phyloP scores from a whole-genome alignment of 129 eudicot species.

The Apium graveolens region DNA sequence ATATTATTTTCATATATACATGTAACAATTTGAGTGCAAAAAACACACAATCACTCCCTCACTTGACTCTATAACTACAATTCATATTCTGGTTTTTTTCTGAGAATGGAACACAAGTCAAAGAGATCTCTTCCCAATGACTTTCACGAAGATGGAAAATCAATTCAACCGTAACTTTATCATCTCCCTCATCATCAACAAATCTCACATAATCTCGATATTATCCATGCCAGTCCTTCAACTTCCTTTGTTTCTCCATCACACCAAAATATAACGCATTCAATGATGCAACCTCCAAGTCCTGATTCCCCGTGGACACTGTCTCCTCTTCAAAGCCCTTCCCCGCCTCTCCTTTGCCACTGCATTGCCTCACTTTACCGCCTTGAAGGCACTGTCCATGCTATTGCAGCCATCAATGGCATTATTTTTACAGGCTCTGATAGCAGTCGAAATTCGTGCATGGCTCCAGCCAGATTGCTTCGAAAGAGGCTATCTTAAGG shows the following conservation, averaged over 20 bases:
- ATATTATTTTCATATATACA: background rate
- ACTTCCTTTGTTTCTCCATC: constrained; percentile 10
- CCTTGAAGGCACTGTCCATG: constrained; percentile 40
- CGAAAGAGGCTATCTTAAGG: constrained; percentile 29
- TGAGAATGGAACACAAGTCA: background rate
- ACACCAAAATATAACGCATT: background rate
- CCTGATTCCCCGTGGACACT: constrained; percentile 38
- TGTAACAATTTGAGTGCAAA: background rate
- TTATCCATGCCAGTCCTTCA: constrained; percentile 18
- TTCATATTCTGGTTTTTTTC: background rate
- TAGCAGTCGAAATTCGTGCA: constrained; percentile 42
- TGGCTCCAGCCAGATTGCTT: constrained; percentile 44
- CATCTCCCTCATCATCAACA: background rate
- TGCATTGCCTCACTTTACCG: constrained; percentile 64
- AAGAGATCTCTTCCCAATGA: background rate
- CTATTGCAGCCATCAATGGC: constrained; percentile 33
- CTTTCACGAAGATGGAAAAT: background rate
- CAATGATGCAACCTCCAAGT: constrained; percentile 26
- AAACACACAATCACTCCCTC: background rate
- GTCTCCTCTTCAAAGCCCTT: constrained; percentile 40
- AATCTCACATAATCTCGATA: background rate
- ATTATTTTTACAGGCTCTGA: constrained; percentile 42
- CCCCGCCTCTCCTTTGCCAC: constrained; percentile 39
- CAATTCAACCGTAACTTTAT: background rate
- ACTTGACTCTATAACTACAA: background rate